Conservation (phyloP, 495 filamentous ascomycete species). For the Trypethelium eluteriae region DNA sequence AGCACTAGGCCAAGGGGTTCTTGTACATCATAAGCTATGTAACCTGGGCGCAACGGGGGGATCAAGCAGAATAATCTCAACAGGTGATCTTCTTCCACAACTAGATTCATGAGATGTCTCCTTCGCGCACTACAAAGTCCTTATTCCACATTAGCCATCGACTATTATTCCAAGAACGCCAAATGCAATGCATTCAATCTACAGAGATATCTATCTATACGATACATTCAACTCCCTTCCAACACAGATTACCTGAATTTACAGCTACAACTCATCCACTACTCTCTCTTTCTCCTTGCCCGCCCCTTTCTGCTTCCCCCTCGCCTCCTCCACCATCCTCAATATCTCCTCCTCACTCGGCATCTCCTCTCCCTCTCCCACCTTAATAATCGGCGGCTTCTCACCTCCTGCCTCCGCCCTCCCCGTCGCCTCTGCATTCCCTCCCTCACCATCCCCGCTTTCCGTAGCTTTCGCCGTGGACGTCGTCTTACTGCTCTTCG, state of each 20-base stretch:
- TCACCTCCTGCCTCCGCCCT: conserved; percentile 21
- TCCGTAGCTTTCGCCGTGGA: conserved; percentile 23
- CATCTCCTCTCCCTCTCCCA: conserved; percentile 24
- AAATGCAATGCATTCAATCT: conserved; percentile 8
- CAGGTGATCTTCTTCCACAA: no score
- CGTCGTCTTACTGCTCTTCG: conserved; percentile 25
- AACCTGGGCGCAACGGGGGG: no score
- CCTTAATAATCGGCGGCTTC: conserved; percentile 20
- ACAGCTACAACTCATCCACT: not conserved
- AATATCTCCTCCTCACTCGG: conserved; percentile 32
- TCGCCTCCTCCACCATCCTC: conserved; percentile 23
- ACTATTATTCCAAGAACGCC: not conserved
- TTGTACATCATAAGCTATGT: no score
- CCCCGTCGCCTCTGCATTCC: conserved; percentile 16
- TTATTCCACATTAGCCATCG: no score
- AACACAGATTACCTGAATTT: not conserved
- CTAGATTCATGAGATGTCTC: no score
- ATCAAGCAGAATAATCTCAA: no score
- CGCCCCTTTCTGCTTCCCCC: conserved; percentile 15
- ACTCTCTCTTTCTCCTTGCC: not conserved
- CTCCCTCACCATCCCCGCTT: conserved; percentile 21
- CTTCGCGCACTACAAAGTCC: no score
- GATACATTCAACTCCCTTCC: not conserved
- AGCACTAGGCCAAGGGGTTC: no score
- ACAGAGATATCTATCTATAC: conserved; percentile 6